phyloP scores from a whole-genome alignment of 257 asterid genomes.

The Eucommia ulmoides region DNA sequence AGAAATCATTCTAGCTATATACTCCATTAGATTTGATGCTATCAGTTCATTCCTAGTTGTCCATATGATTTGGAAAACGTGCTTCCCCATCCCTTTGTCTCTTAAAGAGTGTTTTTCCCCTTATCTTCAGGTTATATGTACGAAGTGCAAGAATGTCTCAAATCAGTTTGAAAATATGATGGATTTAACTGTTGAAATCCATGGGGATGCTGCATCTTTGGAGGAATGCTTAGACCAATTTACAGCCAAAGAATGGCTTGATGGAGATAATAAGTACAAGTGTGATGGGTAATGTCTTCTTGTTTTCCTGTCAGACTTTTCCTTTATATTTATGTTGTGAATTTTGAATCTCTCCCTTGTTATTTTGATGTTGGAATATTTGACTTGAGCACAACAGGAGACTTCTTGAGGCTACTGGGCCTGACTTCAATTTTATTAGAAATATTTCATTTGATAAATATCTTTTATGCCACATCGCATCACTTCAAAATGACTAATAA shows the following conservation, averaged over 20 bases:
- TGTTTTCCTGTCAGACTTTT: constrained; percentile 5
- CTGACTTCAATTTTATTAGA: no score
- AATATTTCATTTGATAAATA: no score
- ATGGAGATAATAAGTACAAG: constrained; percentile 97
- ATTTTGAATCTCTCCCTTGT: not conserved
- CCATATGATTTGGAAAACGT: no score
- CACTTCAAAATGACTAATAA: not conserved
- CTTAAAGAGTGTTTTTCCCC: constrained; percentile 2
- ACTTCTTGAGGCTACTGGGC: no score
- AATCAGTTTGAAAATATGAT: constrained; percentile 91
- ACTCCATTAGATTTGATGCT: no score
- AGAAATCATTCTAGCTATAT: no score
- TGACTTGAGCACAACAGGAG: no score
- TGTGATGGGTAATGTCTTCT: constrained; percentile 64
- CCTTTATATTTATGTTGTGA: not conserved
- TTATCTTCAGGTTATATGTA: constrained; percentile 78
- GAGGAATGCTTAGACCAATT: constrained; percentile 97
- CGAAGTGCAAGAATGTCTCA: constrained; percentile 77
- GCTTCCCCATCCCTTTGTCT: no score
- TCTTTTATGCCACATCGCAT: no score
- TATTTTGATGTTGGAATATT: no score
- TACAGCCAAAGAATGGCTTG: constrained; percentile 85
- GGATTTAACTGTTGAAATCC: constrained; percentile 99
- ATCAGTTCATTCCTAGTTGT: no score
- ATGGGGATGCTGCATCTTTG: constrained; percentile 89